Conservation (phyloP, 2,329 filamentous ascomycete genomes). For the Claviceps quebecensis region DNA sequence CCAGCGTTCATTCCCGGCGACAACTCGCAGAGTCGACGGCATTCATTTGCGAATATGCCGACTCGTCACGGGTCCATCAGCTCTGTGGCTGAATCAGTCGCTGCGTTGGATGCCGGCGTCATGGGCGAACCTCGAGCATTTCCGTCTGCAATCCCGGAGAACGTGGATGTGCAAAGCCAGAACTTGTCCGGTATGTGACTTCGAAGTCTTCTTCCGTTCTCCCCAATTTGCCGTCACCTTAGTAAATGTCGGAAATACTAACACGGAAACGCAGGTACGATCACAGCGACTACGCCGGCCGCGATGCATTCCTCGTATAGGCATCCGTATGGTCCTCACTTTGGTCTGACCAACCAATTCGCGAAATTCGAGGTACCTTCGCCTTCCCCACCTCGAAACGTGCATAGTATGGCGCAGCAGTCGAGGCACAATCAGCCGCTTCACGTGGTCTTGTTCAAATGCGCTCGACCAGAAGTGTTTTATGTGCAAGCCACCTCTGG, state of each 20-base stretch:
- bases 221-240: not conserved
- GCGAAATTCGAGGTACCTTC: slow-evolving; percentile 19
- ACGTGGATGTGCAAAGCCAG: slow-evolving; percentile 20
- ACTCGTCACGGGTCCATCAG: slow-evolving; percentile 50
- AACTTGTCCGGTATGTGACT: slow-evolving; percentile 25
- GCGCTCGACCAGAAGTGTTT: slow-evolving; percentile 86
- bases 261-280: slow-evolving; percentile 10
- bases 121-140: slow-evolving; percentile 31
- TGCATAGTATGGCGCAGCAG: slow-evolving; percentile 47
- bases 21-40: slow-evolving; percentile 59
- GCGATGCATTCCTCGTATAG: slow-evolving; percentile 16
- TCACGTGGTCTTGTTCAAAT: slow-evolving; percentile 94
- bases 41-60: slow-evolving; percentile 62
- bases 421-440: slow-evolving; percentile 55
- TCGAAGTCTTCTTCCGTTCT: not conserved
- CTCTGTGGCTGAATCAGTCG: slow-evolving; percentile 39
- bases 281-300: slow-evolving; percentile 12
- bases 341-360: slow-evolving; percentile 23
- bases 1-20: slow-evolving; percentile 52
- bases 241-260: not conserved
- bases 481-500: slow-evolving; percentile 95
- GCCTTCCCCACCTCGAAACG: slow-evolving; percentile 46
- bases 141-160: slow-evolving; percentile 25
- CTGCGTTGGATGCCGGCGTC: slow-evolving; percentile 30
- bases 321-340: slow-evolving; percentile 32